Percentiles rank a stretch among this genome's conserved stretches.
These are phyloP conservation scores for Mentha longifolia DNA, from an alignment of 257 asterid species.

Conservation along the genomic window DNA sequence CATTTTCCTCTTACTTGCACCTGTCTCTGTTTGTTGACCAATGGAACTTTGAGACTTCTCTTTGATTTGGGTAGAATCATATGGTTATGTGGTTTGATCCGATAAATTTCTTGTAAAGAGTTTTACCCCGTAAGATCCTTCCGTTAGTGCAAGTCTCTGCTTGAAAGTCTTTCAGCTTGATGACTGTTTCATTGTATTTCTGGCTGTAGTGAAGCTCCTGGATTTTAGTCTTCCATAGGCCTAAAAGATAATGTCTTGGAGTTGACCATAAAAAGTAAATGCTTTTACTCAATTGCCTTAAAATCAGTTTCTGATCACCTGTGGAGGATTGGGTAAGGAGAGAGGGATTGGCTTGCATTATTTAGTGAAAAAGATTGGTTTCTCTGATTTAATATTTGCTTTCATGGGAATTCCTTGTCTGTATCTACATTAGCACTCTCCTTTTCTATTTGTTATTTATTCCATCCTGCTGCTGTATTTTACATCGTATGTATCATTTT, in stretches of 20 bases:
- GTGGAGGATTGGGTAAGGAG: not conserved
- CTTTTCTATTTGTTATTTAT: conserved; percentile 4
- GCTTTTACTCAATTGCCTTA: too few relatives aligned
- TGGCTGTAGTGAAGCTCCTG: not conserved
- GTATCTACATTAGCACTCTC: not conserved
- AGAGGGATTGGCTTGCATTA: not conserved
- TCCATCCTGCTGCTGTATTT: conserved; percentile 3
- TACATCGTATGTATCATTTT: conserved; percentile 27
- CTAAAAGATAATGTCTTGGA: not conserved
- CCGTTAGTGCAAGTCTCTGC: not conserved
- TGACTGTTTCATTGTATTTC: too few relatives aligned
- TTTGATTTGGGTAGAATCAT: too few relatives aligned
- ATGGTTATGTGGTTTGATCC: not conserved
- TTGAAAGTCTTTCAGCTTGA: too few relatives aligned
- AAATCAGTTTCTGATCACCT: too few relatives aligned
- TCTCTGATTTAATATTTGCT: not conserved
- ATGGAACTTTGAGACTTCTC: too few relatives aligned
- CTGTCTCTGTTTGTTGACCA: too few relatives aligned
- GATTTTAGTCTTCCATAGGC: not conserved
- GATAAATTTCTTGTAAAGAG: not conserved
- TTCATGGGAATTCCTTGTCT: conserved; percentile 16
- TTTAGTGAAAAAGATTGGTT: not conserved
- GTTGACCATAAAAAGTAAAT: too few relatives aligned
- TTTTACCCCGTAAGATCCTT: not conserved
- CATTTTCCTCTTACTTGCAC: too few relatives aligned